Base-by-base conservation (phyloP, 805 yeast species). In the Cyberlindnera maritima region DNA sequence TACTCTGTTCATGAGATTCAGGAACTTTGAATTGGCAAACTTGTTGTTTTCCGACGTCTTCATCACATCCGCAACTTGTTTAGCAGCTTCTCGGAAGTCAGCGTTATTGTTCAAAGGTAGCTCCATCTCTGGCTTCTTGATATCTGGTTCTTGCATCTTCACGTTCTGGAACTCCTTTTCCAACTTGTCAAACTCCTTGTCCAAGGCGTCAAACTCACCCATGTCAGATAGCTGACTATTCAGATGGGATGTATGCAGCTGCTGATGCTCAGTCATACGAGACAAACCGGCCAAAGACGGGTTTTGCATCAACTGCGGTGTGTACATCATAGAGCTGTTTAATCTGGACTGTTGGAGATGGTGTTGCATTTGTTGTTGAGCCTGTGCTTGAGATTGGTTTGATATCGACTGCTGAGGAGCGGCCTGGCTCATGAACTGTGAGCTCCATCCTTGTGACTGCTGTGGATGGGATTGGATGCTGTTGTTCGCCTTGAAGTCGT, bases 51-150 rank as follows among this genome's bases (percentile, higher is more conserved):
- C 43, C 0, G 51, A 31, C 10, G 56, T 36, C 13, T 46, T 37
- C 64, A 61, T 61, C 14, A 52, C 64, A 18, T 57, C 47, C 1
- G 58, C 55, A 25, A 61, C 58, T 31, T 60, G 53, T 41, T 52
- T 46, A 1, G 65, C 65, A n/a, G 62, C 60, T 21, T 53, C 46
- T 43, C 57, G 50, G 40, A 61, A 57, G 11, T 53, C 49, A 20
- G 48, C 44, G 29, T 58, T 56, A 21, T 47, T 40, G 12, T 43
- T 39, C n/a, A 32, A 26, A 1, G 44, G 36, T 4, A 39, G 11
- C 4, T 37, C 41, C 29, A 37, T 29, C 32, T 34, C 21, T 14
- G 47, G 25, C 3, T 31, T 34, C 19, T 29, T 21, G 18, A 20
- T 6, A 5, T 39, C 17, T 18, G 43, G 48, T 18, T 50, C 49